Evolutionary conservation across 73 alveolate genomes (phyloP), one percentile per base, ranked within the genome.

Genomic region (Tetrahymena elliotti): DNA sequence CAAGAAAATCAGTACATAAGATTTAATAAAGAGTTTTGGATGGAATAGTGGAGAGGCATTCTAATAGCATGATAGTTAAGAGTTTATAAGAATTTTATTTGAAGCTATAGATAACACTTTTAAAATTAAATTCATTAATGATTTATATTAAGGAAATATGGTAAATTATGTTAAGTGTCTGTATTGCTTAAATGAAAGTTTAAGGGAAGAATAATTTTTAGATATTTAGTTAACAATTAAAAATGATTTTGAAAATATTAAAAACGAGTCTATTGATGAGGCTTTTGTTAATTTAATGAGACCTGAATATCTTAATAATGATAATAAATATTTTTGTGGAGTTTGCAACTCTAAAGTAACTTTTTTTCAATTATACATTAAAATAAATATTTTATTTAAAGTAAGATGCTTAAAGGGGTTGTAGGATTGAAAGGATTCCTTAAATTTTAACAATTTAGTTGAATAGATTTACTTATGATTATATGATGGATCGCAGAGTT

Each of bases 61-160:
- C 38, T 97, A 97, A 24, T 95, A 98, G 95, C 98, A 98, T 94
- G 99, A 98, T 88, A 95, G 95, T 33, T 84, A 98, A 95, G 99
- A 98, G 94, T 97, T 99, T 97, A 98, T 99, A 95, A 92, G 99
- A 93, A 99, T 98, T 54, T 97, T 99, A 83, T 99, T 99, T 93
- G 99, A 99, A 95, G 99, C 99, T 0, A 97, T 99, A 36, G 98
- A 99, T 94, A 83, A 97, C 68, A 94, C 98, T 93, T 96, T 94
- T 16, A 96, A 97, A 93, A 94, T 94, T 82, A 97, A 98, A 93
- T 95, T 96, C 53, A 97, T 99, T 33, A 94, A 97, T n/a, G 94
- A 97, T 18, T 83, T 99, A 92, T 99, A 99, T 97, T 97, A 98
- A 96, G 99, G 99, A 41, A 95, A 93, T 35, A 93, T 96, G 83